Conservation (phyloP, 306 rosid genomes). For the Cucurbita maxima region DNA sequence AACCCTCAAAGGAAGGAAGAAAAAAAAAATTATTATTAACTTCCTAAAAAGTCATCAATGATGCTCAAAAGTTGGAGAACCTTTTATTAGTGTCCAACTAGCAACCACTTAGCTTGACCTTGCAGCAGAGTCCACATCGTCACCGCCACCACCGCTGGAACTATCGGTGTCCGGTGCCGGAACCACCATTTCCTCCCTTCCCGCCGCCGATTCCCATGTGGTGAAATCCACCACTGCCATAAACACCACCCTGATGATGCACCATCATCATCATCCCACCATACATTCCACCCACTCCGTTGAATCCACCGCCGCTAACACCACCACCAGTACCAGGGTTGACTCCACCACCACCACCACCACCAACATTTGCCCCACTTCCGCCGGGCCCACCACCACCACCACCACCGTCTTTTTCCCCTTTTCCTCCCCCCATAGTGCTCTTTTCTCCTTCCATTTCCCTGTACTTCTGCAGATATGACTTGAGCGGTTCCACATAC, state of each 20-base stretch:
- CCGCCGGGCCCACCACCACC: constrained; percentile 6
- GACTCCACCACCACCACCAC: constrained; percentile 11
- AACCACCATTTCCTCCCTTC: constrained; percentile 12
- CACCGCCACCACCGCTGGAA: neutral
- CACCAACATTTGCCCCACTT: constrained; percentile 1
- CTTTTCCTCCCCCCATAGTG: constrained; percentile 23
- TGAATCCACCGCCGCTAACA: constrained; percentile 20
- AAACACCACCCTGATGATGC: constrained; percentile 36
- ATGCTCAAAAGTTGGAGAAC: constrained; percentile 3
- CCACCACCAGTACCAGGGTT: constrained; percentile 15
- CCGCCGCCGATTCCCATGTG: constrained; percentile 13
- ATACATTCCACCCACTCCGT: constrained; percentile 32
- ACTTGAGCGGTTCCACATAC: constrained; percentile 45
- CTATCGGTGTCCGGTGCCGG: constrained; percentile 7
- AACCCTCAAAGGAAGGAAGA: neutral
- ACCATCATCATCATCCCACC: constrained; percentile 44
- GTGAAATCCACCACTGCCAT: constrained; percentile 35
- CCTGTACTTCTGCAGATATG: constrained; percentile 44
- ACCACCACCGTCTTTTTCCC: constrained; percentile 28
- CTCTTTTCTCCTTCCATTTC: constrained; percentile 55
- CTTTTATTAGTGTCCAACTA: neutral
- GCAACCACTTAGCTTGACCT: constrained; percentile 21
- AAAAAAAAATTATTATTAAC: neutral
- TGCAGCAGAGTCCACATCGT: constrained; percentile 12
- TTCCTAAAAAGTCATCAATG: constrained; percentile 1